Base-by-base conservation (phyloP, 768 basidiomycete species). In the Suillus luteus region DNA sequence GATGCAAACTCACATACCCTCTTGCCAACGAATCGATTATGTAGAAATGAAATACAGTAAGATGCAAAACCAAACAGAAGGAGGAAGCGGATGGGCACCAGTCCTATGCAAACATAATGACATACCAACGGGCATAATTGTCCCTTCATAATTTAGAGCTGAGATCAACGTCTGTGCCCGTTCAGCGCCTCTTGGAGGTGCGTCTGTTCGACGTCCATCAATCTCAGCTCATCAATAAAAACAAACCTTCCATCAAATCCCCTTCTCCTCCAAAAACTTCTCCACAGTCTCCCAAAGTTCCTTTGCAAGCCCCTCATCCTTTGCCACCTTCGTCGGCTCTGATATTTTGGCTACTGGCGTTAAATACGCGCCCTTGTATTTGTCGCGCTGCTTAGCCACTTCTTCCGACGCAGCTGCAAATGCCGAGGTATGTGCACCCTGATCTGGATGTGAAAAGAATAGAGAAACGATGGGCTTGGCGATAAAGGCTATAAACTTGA, bases 341-440 rank as follows among this genome's bases (percentile, higher is more conserved):
- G 60, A 15, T 4, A 78, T 43, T 1, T 19, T 64, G 8, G 66
- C 72, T 0, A 71, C 65, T 0, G 77, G 76, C 33, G 71, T 51
- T n/a, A 78, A 55, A 59, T 78, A 76, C 14, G 12, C 33, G n/a
- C 78, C 75, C 48, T 67, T 65, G 63, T 73, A 78, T 60, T 65
- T 73, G 17, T 68, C 69, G 43, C 63, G 63, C 6, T 70, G 27
- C 14, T 66, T 62, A 5, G 35, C 55, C 12, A 77, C 55, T 10
- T 70, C 69, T 17, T 69, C 43, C 7, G 72, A 72, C 15, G 70
- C 74, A 0, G 78, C 76, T 8, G 78, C 76, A 57, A 73, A 73
- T 35, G 49, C 68, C 9, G 72, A 67, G 1, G 69, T 70, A 61
- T 72, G 67, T 12, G 62, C 73, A 6, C 79, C 78, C 11, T 66